These are phyloP conservation scores for Cutaneotrichosporon arboriforme DNA, from an alignment of 1,284 basidiomycete genomes.

Conservation along the genomic window DNA sequence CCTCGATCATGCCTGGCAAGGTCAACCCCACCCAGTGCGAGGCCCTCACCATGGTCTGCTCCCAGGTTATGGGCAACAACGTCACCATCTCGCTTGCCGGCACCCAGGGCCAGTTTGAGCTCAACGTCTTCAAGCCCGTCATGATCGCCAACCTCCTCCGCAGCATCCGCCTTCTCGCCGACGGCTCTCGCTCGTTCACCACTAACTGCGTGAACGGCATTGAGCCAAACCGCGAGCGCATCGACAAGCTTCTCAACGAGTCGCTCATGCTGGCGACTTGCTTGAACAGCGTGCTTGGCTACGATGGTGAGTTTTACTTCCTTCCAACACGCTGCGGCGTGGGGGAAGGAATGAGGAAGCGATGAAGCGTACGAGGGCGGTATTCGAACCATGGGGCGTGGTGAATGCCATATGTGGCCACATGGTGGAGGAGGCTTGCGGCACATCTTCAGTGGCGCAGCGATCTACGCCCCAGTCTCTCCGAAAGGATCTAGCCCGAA, in stretches of 20 bases:
- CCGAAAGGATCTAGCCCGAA: neutral
- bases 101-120: conserved; percentile 94
- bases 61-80: conserved; percentile 98
- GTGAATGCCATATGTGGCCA: no score
- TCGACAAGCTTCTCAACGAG: conserved; percentile 84
- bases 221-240: conserved; percentile 89
- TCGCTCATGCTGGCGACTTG: conserved; percentile 57
- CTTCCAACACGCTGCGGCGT: neutral
- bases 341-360: neutral
- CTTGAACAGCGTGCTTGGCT: conserved; percentile 31
- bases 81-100: conserved; percentile 89
- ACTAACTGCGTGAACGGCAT: conserved; percentile 94
- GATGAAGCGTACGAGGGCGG: neutral
- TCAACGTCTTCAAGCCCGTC: conserved; percentile 99
- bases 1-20: conserved; percentile 99
- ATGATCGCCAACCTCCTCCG: conserved; percentile 78
- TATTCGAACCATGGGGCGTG: neutral
- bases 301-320: conserved; percentile 3
- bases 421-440: neutral
- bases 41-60: conserved; percentile 96
- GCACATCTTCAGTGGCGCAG: neutral
- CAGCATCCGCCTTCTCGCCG: conserved; percentile 86
- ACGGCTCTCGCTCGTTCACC: conserved; percentile 90
- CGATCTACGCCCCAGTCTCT: neutral
- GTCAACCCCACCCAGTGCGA: conserved; percentile 99